Evolutionary conservation across 805 yeast genomes (phyloP), one percentile per base, ranked within the genome.

Genomic region (Pichia nakasei): DNA sequence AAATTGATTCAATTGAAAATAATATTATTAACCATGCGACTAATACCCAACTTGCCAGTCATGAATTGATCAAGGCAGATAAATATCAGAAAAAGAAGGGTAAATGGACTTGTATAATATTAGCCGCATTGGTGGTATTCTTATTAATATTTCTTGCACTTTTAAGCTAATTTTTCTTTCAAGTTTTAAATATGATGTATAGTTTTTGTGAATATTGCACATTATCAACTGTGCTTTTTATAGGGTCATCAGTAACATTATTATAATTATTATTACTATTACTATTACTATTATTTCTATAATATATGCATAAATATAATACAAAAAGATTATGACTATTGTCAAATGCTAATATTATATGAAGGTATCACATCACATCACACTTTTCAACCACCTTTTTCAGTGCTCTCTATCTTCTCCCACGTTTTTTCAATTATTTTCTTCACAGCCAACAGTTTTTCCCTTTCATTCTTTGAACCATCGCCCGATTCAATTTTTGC

Each of bases 1-100:
- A 85, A 52, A 72, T 89, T 17, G 95, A 87, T 56, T 77, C 88
- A 0, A 78, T 89, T 17, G 96, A 87, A 57, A 86, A 82, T 48
- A 87, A 87, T 61, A 69, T 89, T 37, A 64, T 79, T 22, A 76
- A 73, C 38, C 67, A 82, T 47, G 76, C 80, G 6, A 72, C 67
- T 20, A 82, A 85, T 54, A 74, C 85, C 6, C 81, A 79, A 44
- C 72, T 72, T 43, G 95, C 96, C 0, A 72, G 78, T 26, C 72
- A 74, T 19, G 94, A 88, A 56, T 68, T 89, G 39, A 61, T 60
- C 9, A 79, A 77, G 54, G 96, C 96, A 5, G 78, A 87, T 49
- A 78, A 78, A 40, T 80, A 84, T 52, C 95, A 87, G 58, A 71
- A 72, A 52, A 64, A 68, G 43, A 78, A 80, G 51, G 72, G 88